Evolutionary conservation across 2,329 filamentous ascomycete genomes (phyloP), one percentile per base, ranked within the genome.

Genomic region (Diaporthe citriasiana): DNA sequence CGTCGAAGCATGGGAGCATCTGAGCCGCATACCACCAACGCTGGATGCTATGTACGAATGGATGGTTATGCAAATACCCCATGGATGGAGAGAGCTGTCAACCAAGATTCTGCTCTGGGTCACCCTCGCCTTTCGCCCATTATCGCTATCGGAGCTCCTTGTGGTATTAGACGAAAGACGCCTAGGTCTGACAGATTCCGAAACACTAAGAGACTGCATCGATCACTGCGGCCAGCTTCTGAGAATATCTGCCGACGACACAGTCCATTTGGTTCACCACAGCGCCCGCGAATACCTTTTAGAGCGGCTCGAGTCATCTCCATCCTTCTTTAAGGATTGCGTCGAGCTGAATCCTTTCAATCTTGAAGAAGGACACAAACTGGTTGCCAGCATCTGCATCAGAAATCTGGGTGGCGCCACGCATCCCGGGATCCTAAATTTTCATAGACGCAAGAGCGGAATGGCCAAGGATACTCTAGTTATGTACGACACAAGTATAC

Each of bases 271-370:
- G 4, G 15, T 22, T 12, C 57, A 60, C 4, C 25, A 40, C 38
- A 60, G 38, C 57, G 38, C 57, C 10, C n/a, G 38, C 15, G 38
- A 60, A 9, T 60, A 60, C 15, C 38, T 60, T 7, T 30, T 25
- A 6, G 57, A 19, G 25, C 38, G 57, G 25, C 57, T 60, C 57
- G n/a, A 60, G 57, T 60, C 57, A 7, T 42, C 57, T 27, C 57
- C 57, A 4, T 60, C 57, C 1, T 60, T 60, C 38, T 60, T 60
- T 38, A 60, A 60, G n/a, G 57, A 60, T 22, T 60, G 57, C 38
- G 57, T 60, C 15, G 57, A 60, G 57, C 9, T 60, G 38, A 60
- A 60, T 17, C 57, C 57, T 1, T 60, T 60, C 15, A 60, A 45
- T 60, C n/a, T 42, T 9, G 42, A 45, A 7, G 57, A 60, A 17